phyloP scores from a whole-genome alignment of 179 eudicot species.

The Monotropa hypopitys region DNA sequence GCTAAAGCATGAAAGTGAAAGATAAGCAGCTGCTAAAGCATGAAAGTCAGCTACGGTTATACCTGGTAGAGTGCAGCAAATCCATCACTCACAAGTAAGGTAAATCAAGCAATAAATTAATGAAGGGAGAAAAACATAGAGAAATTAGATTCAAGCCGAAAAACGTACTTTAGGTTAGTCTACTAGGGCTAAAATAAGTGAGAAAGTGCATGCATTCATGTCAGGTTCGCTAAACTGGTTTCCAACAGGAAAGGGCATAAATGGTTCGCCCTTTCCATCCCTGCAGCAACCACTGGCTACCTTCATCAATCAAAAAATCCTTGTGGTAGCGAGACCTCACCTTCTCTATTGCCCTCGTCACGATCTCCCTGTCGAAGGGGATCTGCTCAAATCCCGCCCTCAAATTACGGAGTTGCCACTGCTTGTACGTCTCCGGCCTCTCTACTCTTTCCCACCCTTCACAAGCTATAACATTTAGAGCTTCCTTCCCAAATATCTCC shows the following conservation, averaged over 20 bases:
- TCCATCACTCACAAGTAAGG: background rate
- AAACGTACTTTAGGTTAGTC: constrained; percentile 1
- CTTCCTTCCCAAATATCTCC: constrained; percentile 51
- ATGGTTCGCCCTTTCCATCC: constrained; percentile 69
- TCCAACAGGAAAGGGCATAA: constrained; percentile 56
- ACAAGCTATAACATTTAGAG: constrained; percentile 59
- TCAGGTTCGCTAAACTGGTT: constrained; percentile 22
- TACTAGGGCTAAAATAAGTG: background rate
- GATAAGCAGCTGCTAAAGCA: background rate
- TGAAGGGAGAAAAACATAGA: background rate
- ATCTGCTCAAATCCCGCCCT: constrained; percentile 51
- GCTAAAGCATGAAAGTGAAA: background rate
- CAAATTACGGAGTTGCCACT: constrained; percentile 53
- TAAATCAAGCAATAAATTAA: background rate
- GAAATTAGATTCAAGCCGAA: background rate
- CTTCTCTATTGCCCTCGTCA: constrained; percentile 20
- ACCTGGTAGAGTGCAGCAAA: background rate
- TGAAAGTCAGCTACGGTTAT: background rate
- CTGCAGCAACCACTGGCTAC: constrained; percentile 46
- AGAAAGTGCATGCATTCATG: background rate
- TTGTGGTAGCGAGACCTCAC: constrained; percentile 36
- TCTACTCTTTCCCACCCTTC: constrained; percentile 67
- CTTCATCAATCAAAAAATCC: constrained; percentile 60
- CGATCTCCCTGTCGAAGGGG: constrained; percentile 35
- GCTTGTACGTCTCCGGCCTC: constrained; percentile 69